phyloP scores from a whole-genome alignment of 305 asterid species.

The Solanum aculeatissimum region DNA sequence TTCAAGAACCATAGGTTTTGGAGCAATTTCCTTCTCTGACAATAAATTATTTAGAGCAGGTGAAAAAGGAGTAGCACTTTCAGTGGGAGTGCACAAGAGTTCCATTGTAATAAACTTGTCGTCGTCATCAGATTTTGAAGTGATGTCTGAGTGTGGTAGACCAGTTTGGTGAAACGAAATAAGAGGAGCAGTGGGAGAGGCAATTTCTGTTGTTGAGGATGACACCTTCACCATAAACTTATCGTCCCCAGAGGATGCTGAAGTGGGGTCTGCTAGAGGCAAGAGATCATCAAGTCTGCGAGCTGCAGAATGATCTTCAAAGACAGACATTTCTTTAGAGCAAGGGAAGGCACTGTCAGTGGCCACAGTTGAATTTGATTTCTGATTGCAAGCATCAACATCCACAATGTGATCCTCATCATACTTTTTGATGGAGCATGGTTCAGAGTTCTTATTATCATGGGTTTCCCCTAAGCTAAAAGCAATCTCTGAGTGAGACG shows the following conservation, averaged over 20 bases:
- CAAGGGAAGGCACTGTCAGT: constrained; percentile 12
- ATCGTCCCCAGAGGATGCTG: constrained; percentile 31
- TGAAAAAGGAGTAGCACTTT: constrained; percentile 21
- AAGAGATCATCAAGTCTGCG: not conserved
- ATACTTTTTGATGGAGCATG: constrained; percentile 11
- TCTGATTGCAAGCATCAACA: not conserved
- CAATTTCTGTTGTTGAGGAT: constrained; percentile 16
- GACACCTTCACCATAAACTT: constrained; percentile 33
- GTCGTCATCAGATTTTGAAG: constrained; percentile 23
- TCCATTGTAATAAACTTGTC: constrained; percentile 52
- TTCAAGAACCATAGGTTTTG: constrained; percentile 36
- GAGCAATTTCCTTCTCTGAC: constrained; percentile 23
- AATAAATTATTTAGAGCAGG: constrained; percentile 21
- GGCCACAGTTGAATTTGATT: constrained; percentile 3
- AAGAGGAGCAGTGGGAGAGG: constrained; percentile 20
- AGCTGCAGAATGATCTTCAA: constrained; percentile 13
- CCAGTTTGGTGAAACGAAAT: constrained; percentile 22
- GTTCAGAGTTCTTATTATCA: constrained; percentile 19
- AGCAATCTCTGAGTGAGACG: constrained; percentile 35
- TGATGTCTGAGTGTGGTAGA: constrained; percentile 7
- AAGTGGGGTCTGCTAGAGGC: constrained; percentile 1
- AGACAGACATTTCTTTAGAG: constrained; percentile 9
- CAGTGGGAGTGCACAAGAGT: constrained; percentile 15
- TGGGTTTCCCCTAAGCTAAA: constrained; percentile 20
- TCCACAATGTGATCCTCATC: constrained; percentile 26